Evolutionary conservation across 495 filamentous ascomycete species (phyloP).

Genomic region (Sordaria brevicollis): DNA sequence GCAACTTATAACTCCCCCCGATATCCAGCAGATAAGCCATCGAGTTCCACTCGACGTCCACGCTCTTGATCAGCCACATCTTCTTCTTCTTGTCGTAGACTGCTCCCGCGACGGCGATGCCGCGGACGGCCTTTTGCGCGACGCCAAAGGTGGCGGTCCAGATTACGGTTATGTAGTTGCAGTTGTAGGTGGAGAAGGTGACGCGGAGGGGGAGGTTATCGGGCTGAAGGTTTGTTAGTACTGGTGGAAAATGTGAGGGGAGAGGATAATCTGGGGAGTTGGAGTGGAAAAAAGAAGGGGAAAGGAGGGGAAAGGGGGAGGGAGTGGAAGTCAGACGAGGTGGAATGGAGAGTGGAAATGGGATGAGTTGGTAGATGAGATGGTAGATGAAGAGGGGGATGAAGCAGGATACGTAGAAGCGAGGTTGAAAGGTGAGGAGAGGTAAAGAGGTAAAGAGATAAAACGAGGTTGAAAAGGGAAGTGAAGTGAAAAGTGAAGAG

Average conservation of each 20-base stretch:
- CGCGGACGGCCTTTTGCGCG: conserved; percentile 9
- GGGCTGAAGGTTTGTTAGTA: too few species aligned
- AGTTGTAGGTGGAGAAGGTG: conserved; percentile 7
- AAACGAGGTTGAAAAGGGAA: not conserved
- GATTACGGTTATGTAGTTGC: conserved; percentile 18
- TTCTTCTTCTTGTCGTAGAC: conserved; percentile 2
- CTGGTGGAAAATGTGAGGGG: too few species aligned
- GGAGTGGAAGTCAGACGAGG: not conserved
- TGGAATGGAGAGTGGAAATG: not conserved
- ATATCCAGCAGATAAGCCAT: conserved; percentile 16
- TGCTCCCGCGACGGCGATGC: conserved; percentile 16
- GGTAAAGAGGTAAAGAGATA: not conserved
- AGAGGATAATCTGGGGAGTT: too few species aligned
- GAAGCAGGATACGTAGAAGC: too few species aligned
- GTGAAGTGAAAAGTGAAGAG: not conserved
- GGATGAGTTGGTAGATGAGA: not conserved
- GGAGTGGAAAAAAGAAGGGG: not conserved
- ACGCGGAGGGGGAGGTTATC: conserved; percentile 9
- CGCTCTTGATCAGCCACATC: conserved; percentile 18
- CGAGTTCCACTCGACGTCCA: conserved; percentile 25
- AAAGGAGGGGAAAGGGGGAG: not conserved
- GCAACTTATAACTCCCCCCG: conserved; percentile 10
- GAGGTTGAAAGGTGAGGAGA: not conserved
- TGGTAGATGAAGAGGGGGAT: not conserved
- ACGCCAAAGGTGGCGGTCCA: conserved; percentile 16